phyloP scores from a whole-genome alignment of 1,284 basidiomycete species.

The Ustilago lituana region DNA sequence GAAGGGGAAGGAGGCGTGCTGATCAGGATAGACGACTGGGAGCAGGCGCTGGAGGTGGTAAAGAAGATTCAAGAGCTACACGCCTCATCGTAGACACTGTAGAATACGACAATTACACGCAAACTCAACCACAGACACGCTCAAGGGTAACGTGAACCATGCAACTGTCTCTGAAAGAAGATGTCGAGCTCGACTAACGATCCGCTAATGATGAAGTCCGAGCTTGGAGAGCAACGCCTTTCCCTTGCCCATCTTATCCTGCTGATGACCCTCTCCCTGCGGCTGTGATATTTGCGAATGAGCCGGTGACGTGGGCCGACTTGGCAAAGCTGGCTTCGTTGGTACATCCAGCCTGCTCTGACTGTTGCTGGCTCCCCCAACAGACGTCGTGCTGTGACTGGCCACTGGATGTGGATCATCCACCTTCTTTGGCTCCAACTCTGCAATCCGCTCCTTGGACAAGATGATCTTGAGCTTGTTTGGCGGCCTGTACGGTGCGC shows the following conservation, averaged over 20 bases:
- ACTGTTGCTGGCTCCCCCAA: neutral
- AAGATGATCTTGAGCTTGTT: constrained; percentile 38
- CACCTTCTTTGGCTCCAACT: constrained; percentile 40
- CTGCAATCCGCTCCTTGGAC: constrained; percentile 46
- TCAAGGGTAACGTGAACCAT: too few species aligned
- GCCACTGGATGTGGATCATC: neutral
- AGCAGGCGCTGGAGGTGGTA: constrained; percentile 25
- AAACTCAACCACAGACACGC: too few species aligned
- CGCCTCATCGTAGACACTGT: neutral
- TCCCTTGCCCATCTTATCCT: constrained; percentile 33
- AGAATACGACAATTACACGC: too few species aligned
- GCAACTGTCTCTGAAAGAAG: neutral
- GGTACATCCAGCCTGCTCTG: constrained; percentile 10
- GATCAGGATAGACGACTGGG: constrained; percentile 35
- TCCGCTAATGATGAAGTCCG: constrained; percentile 18
- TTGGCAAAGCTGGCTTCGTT: constrained; percentile 6
- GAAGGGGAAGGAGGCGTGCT: constrained; percentile 4
- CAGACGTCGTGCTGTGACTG: neutral
- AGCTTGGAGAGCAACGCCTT: constrained; percentile 42
- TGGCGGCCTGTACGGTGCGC: constrained; percentile 24
- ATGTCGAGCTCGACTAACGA: neutral
- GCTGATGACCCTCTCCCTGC: neutral
- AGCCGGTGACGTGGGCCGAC: constrained; percentile 17
- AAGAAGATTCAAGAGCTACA: constrained; percentile 14
- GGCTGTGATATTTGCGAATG: neutral